Conservation (phyloP, 2,329 filamentous ascomycete species). For the Neofusicoccum ribis region DNA sequence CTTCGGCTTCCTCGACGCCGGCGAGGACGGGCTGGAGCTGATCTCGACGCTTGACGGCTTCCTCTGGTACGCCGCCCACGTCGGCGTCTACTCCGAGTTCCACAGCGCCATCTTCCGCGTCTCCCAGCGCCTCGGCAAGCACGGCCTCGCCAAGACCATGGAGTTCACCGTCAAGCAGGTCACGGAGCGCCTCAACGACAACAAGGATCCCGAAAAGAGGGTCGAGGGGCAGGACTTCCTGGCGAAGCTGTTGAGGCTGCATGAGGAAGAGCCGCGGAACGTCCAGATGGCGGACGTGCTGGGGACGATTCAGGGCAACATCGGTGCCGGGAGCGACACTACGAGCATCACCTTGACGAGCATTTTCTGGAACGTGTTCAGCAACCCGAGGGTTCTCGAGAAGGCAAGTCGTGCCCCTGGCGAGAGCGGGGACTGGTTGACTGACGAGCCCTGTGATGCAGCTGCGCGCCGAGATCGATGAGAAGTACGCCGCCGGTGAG, state of each 20-base stretch:
- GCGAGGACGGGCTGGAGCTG: constrained; percentile 47
- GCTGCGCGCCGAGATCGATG: not conserved
- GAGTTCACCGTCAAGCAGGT: not conserved
- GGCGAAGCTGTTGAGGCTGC: constrained; percentile 44
- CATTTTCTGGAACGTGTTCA: constrained; percentile 48
- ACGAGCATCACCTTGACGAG: constrained; percentile 51
- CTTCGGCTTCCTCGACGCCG: constrained; percentile 44
- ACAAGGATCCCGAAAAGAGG: not conserved
- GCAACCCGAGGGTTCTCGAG: constrained; percentile 29
- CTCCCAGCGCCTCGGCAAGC: constrained; percentile 31
- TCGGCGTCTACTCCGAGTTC: constrained; percentile 45
- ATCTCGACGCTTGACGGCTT: constrained; percentile 43
- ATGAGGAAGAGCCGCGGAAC: constrained; percentile 44
- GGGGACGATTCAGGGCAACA: constrained; percentile 32
- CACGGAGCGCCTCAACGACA: not conserved
- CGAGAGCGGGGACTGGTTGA: not conserved
- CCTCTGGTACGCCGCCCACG: constrained; percentile 40
- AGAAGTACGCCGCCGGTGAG: not conserved
- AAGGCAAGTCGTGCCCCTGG: not conserved
- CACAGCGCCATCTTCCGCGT: constrained; percentile 39
- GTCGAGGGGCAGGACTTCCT: constrained; percentile 32
- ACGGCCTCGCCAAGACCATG: constrained; percentile 20
- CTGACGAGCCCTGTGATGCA: not conserved
- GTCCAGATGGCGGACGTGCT: constrained; percentile 42
- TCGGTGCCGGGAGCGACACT: constrained; percentile 45